These are phyloP conservation scores for Mycena citricolor DNA, from an alignment of 1,284 basidiomycete species.

Conservation along the genomic window DNA sequence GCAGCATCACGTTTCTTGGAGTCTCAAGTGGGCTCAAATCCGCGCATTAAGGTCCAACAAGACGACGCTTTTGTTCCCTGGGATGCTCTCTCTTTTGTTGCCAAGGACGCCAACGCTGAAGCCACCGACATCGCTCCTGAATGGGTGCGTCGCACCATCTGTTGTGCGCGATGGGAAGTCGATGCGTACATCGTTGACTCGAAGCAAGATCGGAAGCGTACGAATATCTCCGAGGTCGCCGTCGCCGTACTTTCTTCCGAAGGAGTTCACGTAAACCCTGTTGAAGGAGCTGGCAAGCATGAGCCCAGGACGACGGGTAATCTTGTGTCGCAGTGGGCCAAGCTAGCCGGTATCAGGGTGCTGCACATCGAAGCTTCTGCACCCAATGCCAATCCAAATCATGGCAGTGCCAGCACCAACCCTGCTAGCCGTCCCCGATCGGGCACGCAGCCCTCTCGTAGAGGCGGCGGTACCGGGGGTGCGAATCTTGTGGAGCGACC, in stretches of 20 bases:
- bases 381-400: slow-evolving; percentile 33
- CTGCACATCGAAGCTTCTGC: slow-evolving; percentile 52
- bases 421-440: slow-evolving; percentile 32
- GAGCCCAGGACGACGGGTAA: slow-evolving; percentile 64
- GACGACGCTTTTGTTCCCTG: slow-evolving; percentile 79
- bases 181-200: too few relatives aligned
- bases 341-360: slow-evolving; percentile 55
- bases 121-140: slow-evolving; percentile 50
- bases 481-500: slow-evolving; percentile 64
- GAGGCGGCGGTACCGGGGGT: slow-evolving; percentile 16
- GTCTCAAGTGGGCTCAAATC: slow-evolving; percentile 76
- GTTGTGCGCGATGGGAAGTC: slow-evolving; percentile 73
- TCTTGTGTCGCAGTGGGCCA: slow-evolving; percentile 66
- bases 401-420: slow-evolving; percentile 30
- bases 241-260: slow-evolving; percentile 19
- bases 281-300: slow-evolving; percentile 62
- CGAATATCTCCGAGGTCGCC: slow-evolving; percentile 18
- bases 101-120: slow-evolving; percentile 23
- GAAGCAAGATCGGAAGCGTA: slow-evolving; percentile 31
- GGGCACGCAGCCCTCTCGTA: slow-evolving; percentile 9
- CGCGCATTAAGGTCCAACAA: slow-evolving; percentile 73
- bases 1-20: slow-evolving; percentile 81
- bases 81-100: slow-evolving; percentile 59
- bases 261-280: slow-evolving; percentile 49
- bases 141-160: slow-evolving; percentile 79